Evolutionary conservation across 2,329 filamentous ascomycete species (phyloP).

Genomic region (Colletotrichum sp.): DNA sequence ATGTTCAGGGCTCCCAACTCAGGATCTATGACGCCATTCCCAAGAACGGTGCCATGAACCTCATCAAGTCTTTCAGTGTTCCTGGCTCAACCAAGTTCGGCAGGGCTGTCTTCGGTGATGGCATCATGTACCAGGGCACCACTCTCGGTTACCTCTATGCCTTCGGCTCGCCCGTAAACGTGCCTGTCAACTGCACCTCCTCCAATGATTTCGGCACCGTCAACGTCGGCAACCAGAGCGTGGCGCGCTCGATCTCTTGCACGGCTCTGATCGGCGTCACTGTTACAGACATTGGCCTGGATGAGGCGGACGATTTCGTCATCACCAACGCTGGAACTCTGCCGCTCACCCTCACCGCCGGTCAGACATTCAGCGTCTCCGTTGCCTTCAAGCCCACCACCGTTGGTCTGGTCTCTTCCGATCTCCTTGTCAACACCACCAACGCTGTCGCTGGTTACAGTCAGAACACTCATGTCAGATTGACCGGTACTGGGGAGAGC

Average conservation of each 20-base stretch:
- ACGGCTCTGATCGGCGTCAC: constrained; percentile 48
- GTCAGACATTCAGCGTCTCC: constrained; percentile 45
- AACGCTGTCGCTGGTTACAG: constrained; percentile 53
- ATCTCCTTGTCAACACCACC: constrained; percentile 52
- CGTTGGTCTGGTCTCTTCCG: constrained; percentile 54
- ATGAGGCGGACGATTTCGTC: constrained; percentile 38
- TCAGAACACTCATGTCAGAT: constrained; percentile 46
- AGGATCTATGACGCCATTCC: constrained; percentile 59
- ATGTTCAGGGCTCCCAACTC: constrained; percentile 58
- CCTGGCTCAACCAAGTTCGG: constrained; percentile 61
- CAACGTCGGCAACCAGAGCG: constrained; percentile 14
- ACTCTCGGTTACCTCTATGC: constrained; percentile 57
- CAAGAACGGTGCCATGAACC: constrained; percentile 46
- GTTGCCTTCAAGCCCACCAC: constrained; percentile 48
- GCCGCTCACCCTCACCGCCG: constrained; percentile 35
- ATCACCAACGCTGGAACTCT: constrained; percentile 38
- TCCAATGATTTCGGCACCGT: constrained; percentile 51
- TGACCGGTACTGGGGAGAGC: constrained; percentile 56
- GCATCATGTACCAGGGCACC: constrained; percentile 59
- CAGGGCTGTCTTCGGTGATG: constrained; percentile 62
- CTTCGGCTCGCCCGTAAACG: constrained; percentile 60
- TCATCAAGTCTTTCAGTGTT: constrained; percentile 57
- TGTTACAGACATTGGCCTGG: constrained; percentile 41
- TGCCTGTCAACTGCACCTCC: constrained; percentile 58
- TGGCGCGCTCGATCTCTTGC: constrained; percentile 47